These are phyloP conservation scores for Monosporozyma servazzii DNA, from an alignment of 805 yeast genomes.

Conservation along the genomic window DNA sequence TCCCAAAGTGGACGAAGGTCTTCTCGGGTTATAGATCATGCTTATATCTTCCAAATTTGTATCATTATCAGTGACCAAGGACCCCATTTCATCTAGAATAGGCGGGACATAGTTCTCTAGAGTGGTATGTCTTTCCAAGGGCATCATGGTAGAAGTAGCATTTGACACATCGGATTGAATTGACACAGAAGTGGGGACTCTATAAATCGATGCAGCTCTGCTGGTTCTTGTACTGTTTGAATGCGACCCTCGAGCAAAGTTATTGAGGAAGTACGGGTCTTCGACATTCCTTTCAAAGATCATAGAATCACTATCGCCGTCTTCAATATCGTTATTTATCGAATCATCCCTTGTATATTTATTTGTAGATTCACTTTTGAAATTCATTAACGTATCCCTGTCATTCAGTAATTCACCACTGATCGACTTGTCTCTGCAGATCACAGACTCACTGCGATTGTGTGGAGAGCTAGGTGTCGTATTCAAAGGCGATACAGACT, in stretches of 20 bases:
- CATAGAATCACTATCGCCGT: conserved; percentile 27
- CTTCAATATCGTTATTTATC: neutral
- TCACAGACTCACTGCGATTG: neutral
- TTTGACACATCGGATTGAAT: conserved; percentile 1
- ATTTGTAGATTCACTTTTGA: too few species aligned
- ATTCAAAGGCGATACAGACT: neutral
- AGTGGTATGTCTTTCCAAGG: conserved; percentile 27
- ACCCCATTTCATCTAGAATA: conserved; percentile 67
- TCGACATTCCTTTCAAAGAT: conserved; percentile 64
- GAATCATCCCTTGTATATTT: too few species aligned
- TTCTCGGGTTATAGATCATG: conserved; percentile 50
- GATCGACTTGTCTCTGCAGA: too few species aligned
- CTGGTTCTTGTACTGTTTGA: neutral
- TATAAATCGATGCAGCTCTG: neutral
- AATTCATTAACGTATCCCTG: too few species aligned
- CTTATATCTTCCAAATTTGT: conserved; percentile 64
- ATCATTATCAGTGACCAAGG: conserved; percentile 48
- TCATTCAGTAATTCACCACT: too few species aligned
- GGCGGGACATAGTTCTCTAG: conserved; percentile 70
- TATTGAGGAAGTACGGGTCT: conserved; percentile 34
- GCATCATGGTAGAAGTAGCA: neutral
- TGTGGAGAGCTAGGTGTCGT: neutral
- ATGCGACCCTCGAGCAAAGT: neutral
- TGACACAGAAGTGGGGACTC: neutral
- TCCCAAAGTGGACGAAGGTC: conserved; percentile 44